Percentiles rank a stretch among this genome's conserved stretches.
phyloP scores from a whole-genome alignment of 2,329 filamentous ascomycete species.

The Ramularia endophylla region DNA sequence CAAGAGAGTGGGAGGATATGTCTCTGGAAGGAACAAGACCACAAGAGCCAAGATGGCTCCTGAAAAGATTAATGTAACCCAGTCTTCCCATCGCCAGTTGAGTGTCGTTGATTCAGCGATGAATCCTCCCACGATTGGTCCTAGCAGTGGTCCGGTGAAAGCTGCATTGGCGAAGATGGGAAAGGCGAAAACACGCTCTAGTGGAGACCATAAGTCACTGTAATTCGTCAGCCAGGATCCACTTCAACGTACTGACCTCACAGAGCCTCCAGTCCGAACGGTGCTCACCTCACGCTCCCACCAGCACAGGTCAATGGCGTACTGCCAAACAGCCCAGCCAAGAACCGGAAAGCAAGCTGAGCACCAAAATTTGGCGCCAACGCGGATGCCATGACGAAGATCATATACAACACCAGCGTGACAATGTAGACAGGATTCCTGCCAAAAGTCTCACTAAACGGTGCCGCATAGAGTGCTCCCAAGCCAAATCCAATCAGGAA shows the following conservation, averaged over 20 bases:
- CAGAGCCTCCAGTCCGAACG: too few relatives aligned
- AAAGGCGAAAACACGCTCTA: conserved; percentile 39
- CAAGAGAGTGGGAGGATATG: conserved; percentile 39
- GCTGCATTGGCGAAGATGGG: conserved; percentile 46
- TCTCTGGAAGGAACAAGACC: conserved; percentile 46
- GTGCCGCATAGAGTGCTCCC: conserved; percentile 45
- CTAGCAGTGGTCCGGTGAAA: conserved; percentile 36
- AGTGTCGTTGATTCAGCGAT: conserved; percentile 34
- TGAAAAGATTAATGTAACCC: conserved; percentile 34
- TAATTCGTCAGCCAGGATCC: too few relatives aligned
- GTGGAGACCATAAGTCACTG: conserved; percentile 15
- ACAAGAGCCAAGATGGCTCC: conserved; percentile 24
- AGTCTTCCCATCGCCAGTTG: conserved; percentile 44
- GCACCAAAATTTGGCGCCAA: conserved; percentile 43
- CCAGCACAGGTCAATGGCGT: conserved; percentile 43
- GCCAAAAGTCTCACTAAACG: conserved; percentile 42
- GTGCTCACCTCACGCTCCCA: conserved; percentile 33
- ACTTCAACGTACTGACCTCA: too few relatives aligned
- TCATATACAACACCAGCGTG: conserved; percentile 42
- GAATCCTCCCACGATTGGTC: conserved; percentile 42
- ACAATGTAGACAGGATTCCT: conserved; percentile 45
- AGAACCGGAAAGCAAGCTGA: conserved; percentile 45
- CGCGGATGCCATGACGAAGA: conserved; percentile 45
- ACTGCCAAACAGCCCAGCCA: conserved; percentile 45
- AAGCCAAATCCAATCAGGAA: conserved; percentile 39